Evolutionary conservation across 192 early-diverging fungal genomes (phyloP).

Genomic region (Chytriomyces confervae): DNA sequence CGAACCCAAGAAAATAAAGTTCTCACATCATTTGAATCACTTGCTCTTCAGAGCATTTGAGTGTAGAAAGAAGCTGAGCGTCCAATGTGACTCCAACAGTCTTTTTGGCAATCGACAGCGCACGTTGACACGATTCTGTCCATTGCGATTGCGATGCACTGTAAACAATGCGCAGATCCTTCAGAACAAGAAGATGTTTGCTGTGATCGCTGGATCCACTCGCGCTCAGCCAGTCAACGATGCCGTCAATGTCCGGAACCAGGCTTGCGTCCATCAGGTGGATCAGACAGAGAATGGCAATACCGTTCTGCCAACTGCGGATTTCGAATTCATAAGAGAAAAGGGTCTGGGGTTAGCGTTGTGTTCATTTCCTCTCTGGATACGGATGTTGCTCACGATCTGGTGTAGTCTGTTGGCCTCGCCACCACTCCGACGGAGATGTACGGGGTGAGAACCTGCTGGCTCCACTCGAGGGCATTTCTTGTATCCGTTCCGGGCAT

Average conservation of each 20-base stretch:
- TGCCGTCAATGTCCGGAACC: conserved; percentile 19
- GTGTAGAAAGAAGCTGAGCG: neutral
- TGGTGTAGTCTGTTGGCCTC: conserved; percentile 21
- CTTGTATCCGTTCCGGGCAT: neutral
- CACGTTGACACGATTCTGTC: conserved; percentile 12
- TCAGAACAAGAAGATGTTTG: neutral
- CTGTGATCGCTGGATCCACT: neutral
- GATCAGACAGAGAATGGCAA: conserved; percentile 21
- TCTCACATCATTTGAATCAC: neutral
- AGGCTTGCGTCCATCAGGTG: conserved; percentile 13
- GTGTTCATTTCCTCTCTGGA: too few species aligned
- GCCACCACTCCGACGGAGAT: conserved; percentile 17
- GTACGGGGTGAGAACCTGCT: conserved; percentile 6
- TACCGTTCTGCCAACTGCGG: conserved; percentile 25
- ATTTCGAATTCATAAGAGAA: neutral
- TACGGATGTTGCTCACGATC: neutral
- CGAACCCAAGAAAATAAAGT: neutral
- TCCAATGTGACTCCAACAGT: neutral
- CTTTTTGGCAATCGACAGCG: neutral
- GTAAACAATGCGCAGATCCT: conserved; percentile 19
- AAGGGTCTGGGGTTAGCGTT: neutral
- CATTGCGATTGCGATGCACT: neutral
- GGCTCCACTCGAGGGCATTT: conserved; percentile 15
- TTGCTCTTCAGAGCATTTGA: neutral
- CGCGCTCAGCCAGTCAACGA: neutral